phyloP scores from a whole-genome alignment of 225 moss, liverwort and hornwort genomes.

The Physcomitrellopsis africana region DNA sequence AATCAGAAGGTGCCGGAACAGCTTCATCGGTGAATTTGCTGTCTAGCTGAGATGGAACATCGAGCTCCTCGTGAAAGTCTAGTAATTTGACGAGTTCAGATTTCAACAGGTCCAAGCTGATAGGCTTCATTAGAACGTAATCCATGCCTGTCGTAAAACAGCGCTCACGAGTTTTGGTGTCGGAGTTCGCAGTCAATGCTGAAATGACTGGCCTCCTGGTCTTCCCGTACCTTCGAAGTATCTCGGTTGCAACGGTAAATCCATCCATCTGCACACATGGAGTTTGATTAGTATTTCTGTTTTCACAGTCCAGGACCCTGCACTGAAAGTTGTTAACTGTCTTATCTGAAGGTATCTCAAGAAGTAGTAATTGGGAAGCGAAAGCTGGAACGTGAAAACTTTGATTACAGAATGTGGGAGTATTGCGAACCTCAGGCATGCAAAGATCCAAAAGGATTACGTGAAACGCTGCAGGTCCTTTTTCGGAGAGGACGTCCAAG shows the following conservation, averaged over 20 bases:
- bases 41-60: background rate
- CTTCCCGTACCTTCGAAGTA: constrained; percentile 57
- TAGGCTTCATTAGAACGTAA: constrained; percentile 83
- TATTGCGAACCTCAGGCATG: constrained; percentile 76
- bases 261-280: constrained; percentile 75
- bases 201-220: constrained; percentile 65
- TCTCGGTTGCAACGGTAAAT: constrained; percentile 67
- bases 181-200: constrained; percentile 78
- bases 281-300: background rate
- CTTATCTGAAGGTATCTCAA: background rate
- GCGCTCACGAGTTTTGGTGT: constrained; percentile 74
- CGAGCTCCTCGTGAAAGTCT: constrained; percentile 34
- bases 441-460: constrained; percentile 83
- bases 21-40: constrained; percentile 22
- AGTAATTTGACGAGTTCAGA: constrained; percentile 63
- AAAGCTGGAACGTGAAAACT: too few species aligned
- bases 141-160: constrained; percentile 86
- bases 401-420: background rate
- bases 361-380: background rate
- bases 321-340: background rate
- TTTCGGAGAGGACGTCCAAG: constrained; percentile 59
- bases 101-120: constrained; percentile 59
- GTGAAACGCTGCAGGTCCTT: constrained; percentile 68
- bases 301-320: background rate
- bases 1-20: constrained; percentile 18